These are phyloP conservation scores for Solanum etuberosum DNA, from an alignment of 257 asterid species.

Conservation along the genomic window DNA sequence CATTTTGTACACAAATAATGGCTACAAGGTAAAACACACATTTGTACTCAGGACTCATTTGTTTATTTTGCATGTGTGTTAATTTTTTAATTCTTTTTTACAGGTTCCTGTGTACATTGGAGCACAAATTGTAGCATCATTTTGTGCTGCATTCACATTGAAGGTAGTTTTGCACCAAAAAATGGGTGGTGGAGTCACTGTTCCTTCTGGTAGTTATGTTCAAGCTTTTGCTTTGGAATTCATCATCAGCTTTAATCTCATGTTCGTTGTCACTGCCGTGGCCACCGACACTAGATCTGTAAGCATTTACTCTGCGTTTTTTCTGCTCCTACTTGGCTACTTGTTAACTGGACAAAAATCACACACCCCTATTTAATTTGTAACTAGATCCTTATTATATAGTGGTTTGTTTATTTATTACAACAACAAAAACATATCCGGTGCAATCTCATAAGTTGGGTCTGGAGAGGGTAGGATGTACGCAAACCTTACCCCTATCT, in stretches of 20 bases:
- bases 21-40: not conserved
- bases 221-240: conserved; percentile 80
- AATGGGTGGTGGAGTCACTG: conserved; percentile 82
- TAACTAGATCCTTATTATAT: not conserved
- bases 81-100: not conserved
- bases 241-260: conserved; percentile 67
- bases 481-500: too few relatives aligned
- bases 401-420: not conserved
- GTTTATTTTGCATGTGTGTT: not conserved
- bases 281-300: conserved; percentile 90
- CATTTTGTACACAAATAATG: not conserved
- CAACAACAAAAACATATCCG: too few relatives aligned
- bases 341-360: not conserved
- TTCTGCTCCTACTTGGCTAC: not conserved
- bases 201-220: conserved; percentile 36
- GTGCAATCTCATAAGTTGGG: too few relatives aligned
- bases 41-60: too few relatives aligned
- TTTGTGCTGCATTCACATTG: conserved; percentile 46
- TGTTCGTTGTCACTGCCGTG: conserved; percentile 87
- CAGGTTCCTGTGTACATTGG: conserved; percentile 71
- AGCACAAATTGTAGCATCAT: conserved; percentile 66
- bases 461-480: too few relatives aligned
- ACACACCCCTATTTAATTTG: not conserved
- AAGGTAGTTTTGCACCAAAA: conserved; percentile 48
- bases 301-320: conserved; percentile 7